Percentiles rank a stretch among this genome's conserved stretches.
Conservation (phyloP, 2,329 filamentous ascomycete species). For the Fusarium sp. region DNA sequence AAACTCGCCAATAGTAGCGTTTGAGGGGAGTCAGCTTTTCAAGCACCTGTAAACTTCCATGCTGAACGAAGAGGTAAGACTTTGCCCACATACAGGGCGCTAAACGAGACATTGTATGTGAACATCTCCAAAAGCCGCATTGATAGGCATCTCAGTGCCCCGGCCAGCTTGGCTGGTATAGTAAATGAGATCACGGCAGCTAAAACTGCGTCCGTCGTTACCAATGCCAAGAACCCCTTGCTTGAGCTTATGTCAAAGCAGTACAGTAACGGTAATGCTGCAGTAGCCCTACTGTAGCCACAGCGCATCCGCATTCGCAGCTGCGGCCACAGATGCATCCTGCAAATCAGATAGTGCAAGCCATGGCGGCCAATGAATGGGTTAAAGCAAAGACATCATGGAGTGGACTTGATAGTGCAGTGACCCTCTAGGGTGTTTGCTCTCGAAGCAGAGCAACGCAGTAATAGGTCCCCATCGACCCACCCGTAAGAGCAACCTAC, state of each 20-base stretch:
- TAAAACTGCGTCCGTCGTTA: constrained; percentile 4
- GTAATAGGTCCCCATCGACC: neutral
- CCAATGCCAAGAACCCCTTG: constrained; percentile 10
- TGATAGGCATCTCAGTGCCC: constrained; percentile 12
- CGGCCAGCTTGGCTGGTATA: constrained; percentile 9
- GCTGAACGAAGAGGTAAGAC: neutral
- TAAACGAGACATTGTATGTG: neutral
- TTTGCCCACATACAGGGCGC: neutral
- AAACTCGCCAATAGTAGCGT: neutral
- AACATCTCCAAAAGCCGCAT: neutral
- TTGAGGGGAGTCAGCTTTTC: neutral
- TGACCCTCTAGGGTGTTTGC: constrained; percentile 21
- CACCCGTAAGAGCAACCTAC: constrained; percentile 1
- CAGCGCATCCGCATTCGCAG: constrained; percentile 10
- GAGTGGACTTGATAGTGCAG: constrained; percentile 26
- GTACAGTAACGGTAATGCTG: constrained; percentile 7
- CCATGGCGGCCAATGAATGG: constrained; percentile 37
- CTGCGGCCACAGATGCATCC: constrained; percentile 13
- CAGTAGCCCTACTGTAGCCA: constrained; percentile 22
- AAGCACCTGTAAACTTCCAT: constrained; percentile 7
- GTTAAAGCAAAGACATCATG: constrained; percentile 24
- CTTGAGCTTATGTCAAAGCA: constrained; percentile 1
- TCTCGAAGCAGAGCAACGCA: constrained; percentile 24
- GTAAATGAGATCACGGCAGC: neutral
- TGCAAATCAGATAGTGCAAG: constrained; percentile 25